These are phyloP conservation scores for Quercus phellos DNA, from an alignment of 331 rosid species.

Conservation along the genomic window DNA sequence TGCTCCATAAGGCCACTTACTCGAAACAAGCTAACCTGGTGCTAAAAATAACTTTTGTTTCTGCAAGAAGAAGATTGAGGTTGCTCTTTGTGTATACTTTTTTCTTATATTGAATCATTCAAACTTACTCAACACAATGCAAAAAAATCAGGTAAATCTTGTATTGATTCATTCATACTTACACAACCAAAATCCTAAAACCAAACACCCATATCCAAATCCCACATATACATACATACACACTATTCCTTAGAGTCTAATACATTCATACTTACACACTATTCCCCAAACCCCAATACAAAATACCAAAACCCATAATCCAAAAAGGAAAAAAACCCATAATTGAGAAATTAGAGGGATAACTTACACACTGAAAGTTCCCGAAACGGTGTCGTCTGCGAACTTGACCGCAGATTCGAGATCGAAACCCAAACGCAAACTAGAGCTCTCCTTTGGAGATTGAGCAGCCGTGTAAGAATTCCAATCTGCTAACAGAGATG, in stretches of 20 bases:
- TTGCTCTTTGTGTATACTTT: no score
- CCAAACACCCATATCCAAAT: background rate
- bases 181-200: background rate
- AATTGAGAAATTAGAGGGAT: background rate
- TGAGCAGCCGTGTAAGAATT: constrained; percentile 75
- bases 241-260: no score
- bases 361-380: constrained; percentile 78
- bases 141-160: background rate
- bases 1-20: no score
- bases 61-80: no score
- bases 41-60: no score
- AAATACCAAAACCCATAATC: no score
- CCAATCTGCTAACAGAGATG: constrained; percentile 75
- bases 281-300: background rate
- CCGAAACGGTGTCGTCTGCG: constrained; percentile 75
- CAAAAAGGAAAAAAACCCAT: background rate
- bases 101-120: no score
- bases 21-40: no score
- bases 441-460: constrained; percentile 40
- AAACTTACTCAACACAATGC: background rate
- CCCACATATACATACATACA: background rate
- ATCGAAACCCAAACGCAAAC: constrained; percentile 49
- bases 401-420: constrained; percentile 88
- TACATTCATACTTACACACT: background rate
- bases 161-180: background rate